These are phyloP conservation scores for Nitzschia putrida DNA, from an alignment of 108 stramenopile genomes.

Conservation along the genomic window DNA sequence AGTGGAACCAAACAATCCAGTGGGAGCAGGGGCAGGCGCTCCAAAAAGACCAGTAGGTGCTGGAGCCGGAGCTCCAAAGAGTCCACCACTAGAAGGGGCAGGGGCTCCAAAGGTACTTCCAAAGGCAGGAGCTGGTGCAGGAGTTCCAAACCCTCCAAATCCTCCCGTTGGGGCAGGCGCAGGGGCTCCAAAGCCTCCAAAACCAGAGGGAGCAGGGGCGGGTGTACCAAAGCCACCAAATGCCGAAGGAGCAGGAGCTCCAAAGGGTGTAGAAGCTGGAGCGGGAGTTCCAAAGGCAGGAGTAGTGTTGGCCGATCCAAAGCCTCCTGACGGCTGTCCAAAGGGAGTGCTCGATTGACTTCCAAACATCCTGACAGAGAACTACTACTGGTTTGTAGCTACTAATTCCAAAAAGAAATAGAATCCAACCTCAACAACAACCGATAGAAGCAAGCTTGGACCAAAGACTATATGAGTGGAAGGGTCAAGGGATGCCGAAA, in stretches of 20 bases:
- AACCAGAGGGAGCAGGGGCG: conserved; percentile 40
- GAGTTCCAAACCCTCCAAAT: conserved; percentile 64
- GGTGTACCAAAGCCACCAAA: conserved; percentile 40
- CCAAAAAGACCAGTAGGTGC: conserved; percentile 49
- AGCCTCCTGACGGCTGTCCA: conserved; percentile 32
- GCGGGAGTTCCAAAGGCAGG: conserved; percentile 52
- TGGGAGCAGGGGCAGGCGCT: conserved; percentile 45
- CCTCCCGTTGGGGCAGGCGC: conserved; percentile 39
- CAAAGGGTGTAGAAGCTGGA: conserved; percentile 27
- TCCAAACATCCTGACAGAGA: conserved; percentile 36
- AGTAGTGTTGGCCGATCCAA: conserved; percentile 34
- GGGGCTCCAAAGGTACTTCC: conserved; percentile 50
- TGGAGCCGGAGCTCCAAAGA: conserved; percentile 52
- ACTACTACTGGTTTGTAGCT: too few relatives aligned
- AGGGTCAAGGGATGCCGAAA: too few relatives aligned
- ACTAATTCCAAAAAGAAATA: too few relatives aligned
- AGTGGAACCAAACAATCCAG: conserved; percentile 42
- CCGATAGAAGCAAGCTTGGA: too few relatives aligned
- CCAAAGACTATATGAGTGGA: too few relatives aligned
- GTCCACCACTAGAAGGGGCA: conserved; percentile 44
- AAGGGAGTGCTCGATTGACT: conserved; percentile 37
- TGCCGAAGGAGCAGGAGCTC: conserved; percentile 39
- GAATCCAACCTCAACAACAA: too few relatives aligned
- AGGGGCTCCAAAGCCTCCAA: conserved; percentile 59
- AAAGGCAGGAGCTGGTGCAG: conserved; percentile 53